These are phyloP conservation scores for Kodamaea kakaduensis DNA, from an alignment of 805 yeast species.

Conservation along the genomic window DNA sequence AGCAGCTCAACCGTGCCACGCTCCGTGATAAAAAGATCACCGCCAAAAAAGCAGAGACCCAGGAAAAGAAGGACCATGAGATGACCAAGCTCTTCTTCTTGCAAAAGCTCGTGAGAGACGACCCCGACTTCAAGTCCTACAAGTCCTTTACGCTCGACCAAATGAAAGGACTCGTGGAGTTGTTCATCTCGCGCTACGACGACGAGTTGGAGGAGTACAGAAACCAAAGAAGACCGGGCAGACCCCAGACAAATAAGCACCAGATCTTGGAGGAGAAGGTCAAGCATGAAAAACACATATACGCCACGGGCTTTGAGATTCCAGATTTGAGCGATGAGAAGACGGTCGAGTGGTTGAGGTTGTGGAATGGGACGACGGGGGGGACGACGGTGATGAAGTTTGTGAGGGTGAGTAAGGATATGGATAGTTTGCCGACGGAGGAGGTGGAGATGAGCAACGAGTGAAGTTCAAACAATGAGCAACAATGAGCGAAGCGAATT, in stretches of 20 bases:
- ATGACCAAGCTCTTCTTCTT: conserved; percentile 55
- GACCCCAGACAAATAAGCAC: conserved; percentile 77
- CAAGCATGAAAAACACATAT: conserved; percentile 60
- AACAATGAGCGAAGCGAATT: no score
- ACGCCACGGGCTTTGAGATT: conserved; percentile 59
- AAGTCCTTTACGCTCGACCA: conserved; percentile 51
- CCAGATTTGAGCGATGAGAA: conserved; percentile 67
- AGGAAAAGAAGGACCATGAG: conserved; percentile 58
- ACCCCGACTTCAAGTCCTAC: conserved; percentile 26
- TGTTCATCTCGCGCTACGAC: conserved; percentile 64
- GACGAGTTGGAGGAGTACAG: conserved; percentile 67
- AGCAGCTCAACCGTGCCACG: conserved; percentile 81
- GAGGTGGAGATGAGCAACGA: conserved; percentile 12
- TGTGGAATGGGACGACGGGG: conserved; percentile 84
- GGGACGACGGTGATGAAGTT: conserved; percentile 63
- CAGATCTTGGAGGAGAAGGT: conserved; percentile 58
- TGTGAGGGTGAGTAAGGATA: conserved; percentile 31
- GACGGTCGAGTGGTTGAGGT: conserved; percentile 56
- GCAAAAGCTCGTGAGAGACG: conserved; percentile 48
- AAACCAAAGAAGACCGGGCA: conserved; percentile 71
- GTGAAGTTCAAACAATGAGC: no score
- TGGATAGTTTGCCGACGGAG: conserved; percentile 21
- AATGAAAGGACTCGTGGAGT: conserved; percentile 55
- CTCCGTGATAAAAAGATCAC: conserved; percentile 72
- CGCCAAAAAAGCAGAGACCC: conserved; percentile 51